Base-by-base conservation (phyloP, 163 green algal genomes). In the Botryococcus braunii region DNA sequence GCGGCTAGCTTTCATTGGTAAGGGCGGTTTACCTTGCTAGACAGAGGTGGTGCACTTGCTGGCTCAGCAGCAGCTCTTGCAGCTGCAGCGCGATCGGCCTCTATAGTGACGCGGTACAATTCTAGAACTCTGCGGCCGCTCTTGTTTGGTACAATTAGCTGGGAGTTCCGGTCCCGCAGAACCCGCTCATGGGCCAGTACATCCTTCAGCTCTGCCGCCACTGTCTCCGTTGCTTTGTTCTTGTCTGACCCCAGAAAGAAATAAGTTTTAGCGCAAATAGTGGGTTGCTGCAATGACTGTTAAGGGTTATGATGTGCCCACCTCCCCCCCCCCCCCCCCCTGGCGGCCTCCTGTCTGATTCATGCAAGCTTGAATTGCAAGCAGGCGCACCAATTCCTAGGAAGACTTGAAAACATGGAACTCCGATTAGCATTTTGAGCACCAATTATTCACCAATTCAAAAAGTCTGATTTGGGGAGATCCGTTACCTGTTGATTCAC, bases 81-180 rank as follows among this genome's bases (percentile, higher is more conserved):
- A 64, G 11, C 57, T 41, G n/a, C 32, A 25, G 57, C 6, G 57
- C 11, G 11, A 25, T 8, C 11, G 27, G 57, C 57, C 13, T 13
- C 43, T 27, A 52, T 13, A 17, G 43, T 52, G 43, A 13, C 13
- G 17, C 13, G 57, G 11, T 39, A 13, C 11, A 82, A 68, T 37
- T 81, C 62, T 39, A 88, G 73, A 47, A 85, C 82, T 3, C 52
- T 66, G 21, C 72, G 61, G 68, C 91, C 91, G 72, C 71, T 81
- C 56, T 81, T 81, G 40, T 75, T 74, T 21, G 84, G 86, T 6
- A 86, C 81, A 32, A 72, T 56, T 66, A 94, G 73, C 83, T 92
- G 84, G 50, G 58, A 85, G 82, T 93, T 94, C 23, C 87, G 71
- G 69, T 89, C 82, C 0, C 85, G 76, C 35, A 94, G 80, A 75